Base-by-base conservation (phyloP, 768 basidiomycete genomes). In the Symmetrospora coprosmae region DNA sequence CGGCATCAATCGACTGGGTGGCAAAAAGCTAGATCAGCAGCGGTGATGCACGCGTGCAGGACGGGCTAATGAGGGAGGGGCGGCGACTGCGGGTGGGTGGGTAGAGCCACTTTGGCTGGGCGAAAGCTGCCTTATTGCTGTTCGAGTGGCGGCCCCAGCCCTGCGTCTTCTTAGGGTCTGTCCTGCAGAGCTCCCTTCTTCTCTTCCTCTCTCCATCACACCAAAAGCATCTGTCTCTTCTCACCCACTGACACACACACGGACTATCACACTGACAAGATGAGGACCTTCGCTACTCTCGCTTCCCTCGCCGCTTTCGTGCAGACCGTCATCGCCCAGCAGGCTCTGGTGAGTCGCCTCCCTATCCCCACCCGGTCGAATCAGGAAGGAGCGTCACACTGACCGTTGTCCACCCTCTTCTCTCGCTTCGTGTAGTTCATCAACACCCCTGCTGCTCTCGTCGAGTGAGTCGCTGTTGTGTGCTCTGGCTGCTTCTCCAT, bases 401-500 rank as follows among this genome's bases (percentile, higher is more conserved):
- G 27, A 58, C 27, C 14, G n/a, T 35, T 33, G n/a, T n/a, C n/a
- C n/a, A n/a, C n/a, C n/a, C n/a, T n/a, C 31, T 31, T n/a, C 19
- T 31, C 17, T 17, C 17, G 25, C 33, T n/a, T 30, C 23, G 4
- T 34, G 17, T 35, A 58, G 55, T 34, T 58, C 55, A 46, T 58
- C 55, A 58, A 58, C 43, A 58, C 55, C 28, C 55, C 55, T 28
- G 40, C 55, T 31, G 43, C 55, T 13, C 41, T 58, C 30, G 41
- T 58, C 27, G 25, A 58, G 55, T 58, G 23, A 31, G 55, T 25
- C 27, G 31, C 13, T 8, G 6, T 43, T 27, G 21, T 46, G 41
- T 13, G 21, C 4, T 17, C 28, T 16, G 4, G n/a, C 27, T 46
- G 38, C 39, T 23, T 25, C 39, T 30, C 19, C 40, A 35, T 13